phyloP scores from a whole-genome alignment of 495 filamentous ascomycete species.

The Annulohypoxylon bovei region DNA sequence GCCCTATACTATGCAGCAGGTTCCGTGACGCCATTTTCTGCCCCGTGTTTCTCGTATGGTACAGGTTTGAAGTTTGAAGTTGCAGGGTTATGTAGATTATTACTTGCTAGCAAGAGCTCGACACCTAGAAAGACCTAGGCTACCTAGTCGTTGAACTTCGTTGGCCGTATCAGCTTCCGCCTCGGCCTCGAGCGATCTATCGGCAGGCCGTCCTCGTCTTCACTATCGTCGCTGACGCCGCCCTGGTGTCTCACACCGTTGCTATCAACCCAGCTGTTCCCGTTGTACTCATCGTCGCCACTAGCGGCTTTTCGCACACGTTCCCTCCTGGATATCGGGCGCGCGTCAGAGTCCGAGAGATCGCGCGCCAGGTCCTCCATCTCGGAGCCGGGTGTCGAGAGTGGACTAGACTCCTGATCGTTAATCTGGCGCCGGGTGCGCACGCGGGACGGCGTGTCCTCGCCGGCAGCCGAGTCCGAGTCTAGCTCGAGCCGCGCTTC shows the following conservation, averaged over 20 bases:
- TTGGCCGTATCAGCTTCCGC: conserved; percentile 41
- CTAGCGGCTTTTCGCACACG: conserved; percentile 23
- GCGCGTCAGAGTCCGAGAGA: conserved; percentile 40
- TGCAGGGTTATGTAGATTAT: no score
- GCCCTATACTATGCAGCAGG: neutral
- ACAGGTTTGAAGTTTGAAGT: no score
- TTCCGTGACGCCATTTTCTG: neutral
- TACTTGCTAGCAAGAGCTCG: no score
- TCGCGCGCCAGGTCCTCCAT: conserved; percentile 26
- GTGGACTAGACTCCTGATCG: conserved; percentile 40
- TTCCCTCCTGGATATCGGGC: conserved; percentile 19
- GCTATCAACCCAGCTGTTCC: conserved; percentile 41
- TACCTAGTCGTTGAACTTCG: conserved; percentile 22
- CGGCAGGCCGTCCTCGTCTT: conserved; percentile 32
- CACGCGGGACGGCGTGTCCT: conserved; percentile 35
- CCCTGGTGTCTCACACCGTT: conserved; percentile 37
- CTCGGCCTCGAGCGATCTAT: conserved; percentile 37
- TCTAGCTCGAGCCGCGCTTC: conserved; percentile 42
- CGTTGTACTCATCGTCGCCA: conserved; percentile 43
- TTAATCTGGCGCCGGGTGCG: conserved; percentile 30
- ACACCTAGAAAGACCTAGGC: neutral
- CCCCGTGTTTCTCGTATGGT: neutral
- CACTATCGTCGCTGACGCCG: conserved; percentile 28
- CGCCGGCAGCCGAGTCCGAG: conserved; percentile 29
- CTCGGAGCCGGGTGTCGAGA: conserved; percentile 38